Base-by-base conservation (phyloP, 495 filamentous ascomycete species). In the Penicillium salamii region DNA sequence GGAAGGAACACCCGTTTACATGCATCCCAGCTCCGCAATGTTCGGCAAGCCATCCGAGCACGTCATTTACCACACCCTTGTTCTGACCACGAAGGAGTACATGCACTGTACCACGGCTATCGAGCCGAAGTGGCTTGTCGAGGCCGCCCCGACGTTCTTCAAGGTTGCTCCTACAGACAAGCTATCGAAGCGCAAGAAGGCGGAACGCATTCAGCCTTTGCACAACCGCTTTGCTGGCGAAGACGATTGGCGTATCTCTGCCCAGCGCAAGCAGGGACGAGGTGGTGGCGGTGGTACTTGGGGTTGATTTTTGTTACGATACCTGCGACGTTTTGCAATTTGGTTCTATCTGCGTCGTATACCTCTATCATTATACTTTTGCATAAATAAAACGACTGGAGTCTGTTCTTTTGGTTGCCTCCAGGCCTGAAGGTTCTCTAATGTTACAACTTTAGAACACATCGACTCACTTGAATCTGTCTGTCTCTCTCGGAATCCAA, bases 21-120 rank as follows among this genome's bases (percentile, higher is more conserved):
- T 98, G 70, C 93, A 98, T 68, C 93, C 93, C 0, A 82, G 77
- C 46, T 90, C 85, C 13, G 92, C 93, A 3, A 70, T 98, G 31
- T 98, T 98, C 62, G 92, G 93, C 7, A 97, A 97, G 67, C 87
- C 90, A 39, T 84, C 91, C 5, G 93, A 98, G 69, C 92, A 93
- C 74, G 93, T 97, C 13, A 88, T 98, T 21, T 97, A 96, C 62
- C 84, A 96, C 53, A 83, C 78, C 0, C 69, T 98, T 31, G 88
- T 97, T 0, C 78, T 97, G 53, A 98, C 93, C 7, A 91, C 87
- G 19, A 91, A 95, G 71, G 93, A 98, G 70, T 98, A 97, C 68
- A 97, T 98, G 93, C 90, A 96, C 50, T 86, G 78, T 61, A 92
- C 88, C 7, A 95, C 90, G 0, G 78, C 78, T 3, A 97, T 98